Conservation (phyloP, 768 basidiomycete species). For the Trametes villosa region DNA sequence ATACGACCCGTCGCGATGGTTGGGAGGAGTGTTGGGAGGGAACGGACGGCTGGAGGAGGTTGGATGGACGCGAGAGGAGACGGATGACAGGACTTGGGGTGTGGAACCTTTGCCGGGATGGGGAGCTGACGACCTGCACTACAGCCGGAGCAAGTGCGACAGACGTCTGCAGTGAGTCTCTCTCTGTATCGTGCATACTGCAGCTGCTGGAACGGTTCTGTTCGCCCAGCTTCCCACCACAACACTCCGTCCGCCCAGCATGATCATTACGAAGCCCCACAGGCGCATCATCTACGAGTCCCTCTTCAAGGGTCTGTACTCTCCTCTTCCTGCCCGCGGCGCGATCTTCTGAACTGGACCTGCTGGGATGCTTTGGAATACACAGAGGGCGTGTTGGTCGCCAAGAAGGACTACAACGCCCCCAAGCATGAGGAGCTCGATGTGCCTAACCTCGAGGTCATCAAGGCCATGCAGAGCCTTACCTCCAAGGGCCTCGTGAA, state of each 20-base stretch:
- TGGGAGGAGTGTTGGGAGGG: constrained; percentile 15
- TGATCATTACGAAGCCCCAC: constrained; percentile 98
- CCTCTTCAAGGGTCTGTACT: constrained; percentile 95
- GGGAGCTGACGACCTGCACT: constrained; percentile 29
- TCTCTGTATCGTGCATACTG: not conserved
- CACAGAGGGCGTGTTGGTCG: constrained; percentile 96
- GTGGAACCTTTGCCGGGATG: constrained; percentile 7
- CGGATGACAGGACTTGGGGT: constrained; percentile 37
- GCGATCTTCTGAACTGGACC: not conserved
- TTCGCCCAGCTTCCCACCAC: constrained; percentile 37
- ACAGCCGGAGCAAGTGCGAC: constrained; percentile 43
- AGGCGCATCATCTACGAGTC: constrained; percentile 96
- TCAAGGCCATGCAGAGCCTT: constrained; percentile 72
- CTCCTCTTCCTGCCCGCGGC: not conserved
- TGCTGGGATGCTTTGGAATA: not conserved
- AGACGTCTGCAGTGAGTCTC: constrained; percentile 40
- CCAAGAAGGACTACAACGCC: constrained; percentile 98
- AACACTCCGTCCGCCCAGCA: constrained; percentile 51
- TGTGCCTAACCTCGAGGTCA: constrained; percentile 68
- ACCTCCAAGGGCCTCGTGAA: constrained; percentile 87
- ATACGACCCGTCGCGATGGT: not conserved
- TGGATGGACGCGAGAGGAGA: constrained; percentile 37
- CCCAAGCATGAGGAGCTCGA: constrained; percentile 92
- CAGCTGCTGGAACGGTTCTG: not conserved
- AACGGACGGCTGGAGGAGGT: constrained; percentile 21